Evolutionary conservation across 495 filamentous ascomycete species (phyloP), one percentile per base, ranked within the genome.

Genomic region (Lasiosphaeriaceae sp.): DNA sequence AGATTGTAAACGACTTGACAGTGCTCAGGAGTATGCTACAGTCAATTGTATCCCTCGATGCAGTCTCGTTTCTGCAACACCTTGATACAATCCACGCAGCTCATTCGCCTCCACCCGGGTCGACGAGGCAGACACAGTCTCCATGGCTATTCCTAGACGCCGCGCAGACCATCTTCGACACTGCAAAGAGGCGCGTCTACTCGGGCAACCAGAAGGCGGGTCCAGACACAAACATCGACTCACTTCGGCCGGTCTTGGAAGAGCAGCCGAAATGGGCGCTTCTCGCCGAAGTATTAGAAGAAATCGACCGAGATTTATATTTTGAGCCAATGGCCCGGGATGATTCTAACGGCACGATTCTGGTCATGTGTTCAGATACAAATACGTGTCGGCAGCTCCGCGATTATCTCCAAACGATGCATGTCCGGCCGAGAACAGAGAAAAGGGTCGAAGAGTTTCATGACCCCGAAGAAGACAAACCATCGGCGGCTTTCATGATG

Each of bases 101-200:
- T 9, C 89, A 96, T 68, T 85, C 88, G 55, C 93, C 94, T 1
- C 87, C 90, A 20, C 90, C 93, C 45, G 93, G 92, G 0, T 89
- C 90, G 6, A 96, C 87, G 20, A 85, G 85, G 55, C 88, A 95
- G 67, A 92, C 85, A 26, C 90, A 96, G 61, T 93, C 93, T 2
- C 94, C 94, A 0, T 98, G 94, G 94, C 80, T 97, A 11, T 97
- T 97, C 65, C 82, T 97, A 14, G 94, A 97, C 71, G 92, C 93
- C 21, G 94, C 94, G 3, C 89, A 97, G 71, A 91, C 88, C 34
- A 90, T 98, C 3, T 97, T 98, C 56, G 88, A 89, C 49, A 92
- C 90, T 11, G 91, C 94, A 0, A 96, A 91, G 66, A 81, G 87
- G 21, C 80, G 94, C 55, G 92, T 96, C n/a, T 98, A 96, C 64